Evolutionary conservation across 306 rosid genomes (phyloP).

Genomic region (Prunus salicina): DNA sequence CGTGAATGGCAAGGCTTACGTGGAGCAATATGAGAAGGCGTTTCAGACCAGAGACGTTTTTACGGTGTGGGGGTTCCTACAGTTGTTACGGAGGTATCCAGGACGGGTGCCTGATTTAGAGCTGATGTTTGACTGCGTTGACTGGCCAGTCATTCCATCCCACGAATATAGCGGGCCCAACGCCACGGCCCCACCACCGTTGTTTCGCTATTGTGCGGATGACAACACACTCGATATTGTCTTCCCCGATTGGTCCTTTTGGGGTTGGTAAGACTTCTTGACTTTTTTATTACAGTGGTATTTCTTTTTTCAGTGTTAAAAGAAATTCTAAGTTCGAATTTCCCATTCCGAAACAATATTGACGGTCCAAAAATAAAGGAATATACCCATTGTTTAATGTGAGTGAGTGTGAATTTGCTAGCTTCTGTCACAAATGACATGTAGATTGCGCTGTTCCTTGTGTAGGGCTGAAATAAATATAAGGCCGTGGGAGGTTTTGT

Average conservation of each 20-base stretch:
- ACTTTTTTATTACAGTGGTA: no score
- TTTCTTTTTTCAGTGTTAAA: no score
- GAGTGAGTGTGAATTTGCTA: neutral
- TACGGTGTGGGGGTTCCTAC: conserved; percentile 85
- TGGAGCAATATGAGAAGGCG: conserved; percentile 51
- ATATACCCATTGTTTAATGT: neutral
- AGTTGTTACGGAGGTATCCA: conserved; percentile 77
- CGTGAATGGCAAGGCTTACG: conserved; percentile 64
- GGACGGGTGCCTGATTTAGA: conserved; percentile 78
- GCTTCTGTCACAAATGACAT: neutral
- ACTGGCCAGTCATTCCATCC: conserved; percentile 55
- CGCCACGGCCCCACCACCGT: conserved; percentile 53
- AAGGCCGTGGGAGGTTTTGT: conserved; percentile 75
- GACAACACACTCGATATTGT: conserved; percentile 68
- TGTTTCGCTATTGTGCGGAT: conserved; percentile 76
- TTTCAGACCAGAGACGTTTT: conserved; percentile 78
- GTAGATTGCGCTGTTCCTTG: neutral
- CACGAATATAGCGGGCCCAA: conserved; percentile 16
- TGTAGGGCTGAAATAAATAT: conserved; percentile 73
- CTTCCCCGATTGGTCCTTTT: conserved; percentile 97
- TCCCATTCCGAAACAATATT: no score
- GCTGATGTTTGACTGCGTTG: conserved; percentile 86
- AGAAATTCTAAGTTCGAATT: no score
- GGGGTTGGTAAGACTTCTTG: conserved; percentile 69
- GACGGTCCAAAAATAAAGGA: neutral